A percentile compares a stretch with the other conserved stretches of the same genome.
phyloP scores from a whole-genome alignment of 2,329 filamentous ascomycete genomes.

The Exophiala xenobiotica region DNA sequence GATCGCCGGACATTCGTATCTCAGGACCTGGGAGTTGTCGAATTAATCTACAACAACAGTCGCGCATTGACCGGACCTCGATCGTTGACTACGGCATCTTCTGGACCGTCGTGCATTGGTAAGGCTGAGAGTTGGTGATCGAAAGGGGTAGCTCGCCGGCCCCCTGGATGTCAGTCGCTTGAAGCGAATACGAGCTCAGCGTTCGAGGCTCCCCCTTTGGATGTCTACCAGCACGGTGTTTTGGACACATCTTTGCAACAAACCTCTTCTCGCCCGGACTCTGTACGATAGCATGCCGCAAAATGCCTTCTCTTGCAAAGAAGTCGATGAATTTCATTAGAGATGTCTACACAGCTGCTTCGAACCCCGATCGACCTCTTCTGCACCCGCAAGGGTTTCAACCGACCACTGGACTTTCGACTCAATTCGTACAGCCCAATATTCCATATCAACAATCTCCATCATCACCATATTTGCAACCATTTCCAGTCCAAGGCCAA shows the following conservation, averaged over 20 bases:
- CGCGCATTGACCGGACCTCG: too few relatives aligned
- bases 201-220: neutral
- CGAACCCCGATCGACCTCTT: constrained; percentile 6
- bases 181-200: neutral
- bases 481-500: neutral
- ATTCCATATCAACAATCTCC: neutral
- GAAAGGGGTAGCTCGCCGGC: neutral
- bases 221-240: too few relatives aligned
- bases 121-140: constrained; percentile 1
- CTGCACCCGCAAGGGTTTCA: constrained; percentile 6
- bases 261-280: neutral
- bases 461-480: neutral
- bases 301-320: constrained; percentile 21
- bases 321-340: constrained; percentile 26
- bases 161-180: neutral
- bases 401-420: constrained; percentile 11
- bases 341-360: constrained; percentile 17
- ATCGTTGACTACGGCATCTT: too few relatives aligned
- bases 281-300: neutral
- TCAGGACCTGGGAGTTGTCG: too few relatives aligned
- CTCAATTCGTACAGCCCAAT: constrained; percentile 6
- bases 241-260: neutral
- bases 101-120: too few relatives aligned
- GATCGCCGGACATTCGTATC: too few relatives aligned
- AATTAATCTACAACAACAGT: too few relatives aligned